Percentiles rank a stretch among this genome's conserved stretches.
These are phyloP conservation scores for Dactylella cylindrospora DNA, from an alignment of 2,329 filamentous ascomycete species.

Conservation along the genomic window DNA sequence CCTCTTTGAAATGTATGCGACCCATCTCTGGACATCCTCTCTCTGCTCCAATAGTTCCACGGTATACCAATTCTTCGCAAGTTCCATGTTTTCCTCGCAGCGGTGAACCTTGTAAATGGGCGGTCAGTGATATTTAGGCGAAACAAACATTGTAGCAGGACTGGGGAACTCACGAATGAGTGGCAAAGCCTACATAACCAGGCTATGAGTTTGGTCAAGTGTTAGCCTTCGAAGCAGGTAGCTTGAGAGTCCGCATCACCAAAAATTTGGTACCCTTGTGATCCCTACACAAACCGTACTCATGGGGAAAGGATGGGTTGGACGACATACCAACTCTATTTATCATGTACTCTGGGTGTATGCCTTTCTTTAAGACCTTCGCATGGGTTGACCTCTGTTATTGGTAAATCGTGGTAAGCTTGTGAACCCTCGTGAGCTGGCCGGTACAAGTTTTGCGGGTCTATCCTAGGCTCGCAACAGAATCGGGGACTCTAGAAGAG, in stretches of 20 bases:
- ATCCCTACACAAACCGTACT: background rate
- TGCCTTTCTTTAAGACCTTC: slow-evolving; percentile 73
- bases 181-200: slow-evolving; percentile 60
- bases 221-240: no score
- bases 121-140: background rate
- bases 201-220: slow-evolving; percentile 2
- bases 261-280: no score
- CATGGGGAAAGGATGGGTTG: background rate
- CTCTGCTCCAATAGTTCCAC: slow-evolving; percentile 69
- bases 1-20: slow-evolving; percentile 55
- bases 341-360: slow-evolving; percentile 73
- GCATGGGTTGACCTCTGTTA: slow-evolving; percentile 65
- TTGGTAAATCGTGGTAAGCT: background rate
- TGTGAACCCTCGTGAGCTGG: no score
- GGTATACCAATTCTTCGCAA: slow-evolving; percentile 72
- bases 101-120: slow-evolving; percentile 66
- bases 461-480: no score
- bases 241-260: no score
- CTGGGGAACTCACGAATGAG: slow-evolving; percentile 52
- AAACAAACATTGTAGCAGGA: background rate
- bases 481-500: background rate
- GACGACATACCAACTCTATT: slow-evolving; percentile 63
- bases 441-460: no score
- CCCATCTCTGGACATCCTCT: slow-evolving; percentile 74
- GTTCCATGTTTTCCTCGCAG: slow-evolving; percentile 72